Evolutionary conservation across 108 stramenopile genomes (phyloP), one percentile per base, ranked within the genome.

Genomic region (Craspedostauros australis): DNA sequence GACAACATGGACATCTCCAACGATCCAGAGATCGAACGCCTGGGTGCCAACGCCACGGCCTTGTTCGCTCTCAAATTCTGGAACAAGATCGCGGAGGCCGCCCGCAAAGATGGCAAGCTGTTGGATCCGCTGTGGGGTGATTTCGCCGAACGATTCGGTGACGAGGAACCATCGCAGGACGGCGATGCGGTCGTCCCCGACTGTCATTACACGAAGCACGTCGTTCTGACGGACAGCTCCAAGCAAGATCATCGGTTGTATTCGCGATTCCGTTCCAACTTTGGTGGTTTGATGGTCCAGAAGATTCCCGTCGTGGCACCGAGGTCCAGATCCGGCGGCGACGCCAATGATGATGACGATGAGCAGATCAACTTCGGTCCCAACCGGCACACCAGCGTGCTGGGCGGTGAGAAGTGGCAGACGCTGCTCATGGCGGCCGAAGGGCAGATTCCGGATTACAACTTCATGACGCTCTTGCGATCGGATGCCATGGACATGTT

Each of bases 1-100:
- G n/a, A n/a, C n/a, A n/a, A n/a, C n/a, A n/a, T 44, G 43, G 43
- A 44, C 18, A 16, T 44, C 18, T 15, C 14, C 43, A 44, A 44
- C 43, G 43, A 44, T 16, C 43, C 14, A 11, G 43, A 44, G 16
- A 16, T 44, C 18, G 43, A 44, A 16, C 43, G 43, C 14, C 16
- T 44, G 15, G 43, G 43, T 16, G 43, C 43, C 8, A 44, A 44
- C 18, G 43, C 43, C 15, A 44, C 43, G 8, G 43, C 43, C 18
- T 12, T 44, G 14, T 44, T 16, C 16, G 43, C 43, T 8, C 15
- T 44, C 8, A 8, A 44, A 16, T 44, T 44, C 16, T 44, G 43
- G 43, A 11, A 44, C 8, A 9, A 8, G 18, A 9, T 44, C 8
- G 43, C 43, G 14, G 8, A 44, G 16, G 43, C 43, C 8, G 43